Base-by-base conservation (phyloP, 208 protist genomes). In the Entamoeba invadens region DNA sequence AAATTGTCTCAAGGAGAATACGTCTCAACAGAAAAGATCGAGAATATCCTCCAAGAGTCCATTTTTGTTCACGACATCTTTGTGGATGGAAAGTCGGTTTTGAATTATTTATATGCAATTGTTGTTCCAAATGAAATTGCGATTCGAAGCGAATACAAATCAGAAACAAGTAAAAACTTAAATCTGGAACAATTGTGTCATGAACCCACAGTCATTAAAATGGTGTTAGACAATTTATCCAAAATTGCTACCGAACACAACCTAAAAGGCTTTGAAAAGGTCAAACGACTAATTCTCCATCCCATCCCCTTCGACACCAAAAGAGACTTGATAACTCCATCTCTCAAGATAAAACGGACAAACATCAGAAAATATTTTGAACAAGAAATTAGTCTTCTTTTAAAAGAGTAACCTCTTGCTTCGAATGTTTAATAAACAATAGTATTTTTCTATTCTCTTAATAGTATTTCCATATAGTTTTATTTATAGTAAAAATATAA, bases 1-100 rank as follows among this genome's bases (percentile, higher is more conserved):
- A 94, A 94, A 45, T 4, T 46, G 14, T n/a, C 72, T 8, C 92
- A 94, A 45, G 94, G 94, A 77, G 94, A 94, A 91, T 93, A 91
- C 21, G 91, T 94, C 35, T 91, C 44, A 5, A 44, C 92, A 0
- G 94, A 94, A 25, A 42, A 42, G 16, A 35, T 94, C 4, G 94
- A 94, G 46, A 68, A 16, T 31, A 44, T 94, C 3, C 45, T 50
- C 47, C 8, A n/a, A 31, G 44, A 77, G 25, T 44, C 25, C 51
- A 18, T 47, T 6, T 91, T 91, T 92, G 72, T 94, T 46, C 31
- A 93, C 1, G 57, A 93, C 21, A 92, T 94, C 35, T 42, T 87
- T 45, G 18, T 91, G 25, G 35, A 45, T 87, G 93, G 46, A 44
- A 50, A 50, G 21, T 46, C 38, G 21, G 42, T 38, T 42, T 44